Conservation (phyloP, 208 protist species). For the Acanthamoeba healyi region DNA sequence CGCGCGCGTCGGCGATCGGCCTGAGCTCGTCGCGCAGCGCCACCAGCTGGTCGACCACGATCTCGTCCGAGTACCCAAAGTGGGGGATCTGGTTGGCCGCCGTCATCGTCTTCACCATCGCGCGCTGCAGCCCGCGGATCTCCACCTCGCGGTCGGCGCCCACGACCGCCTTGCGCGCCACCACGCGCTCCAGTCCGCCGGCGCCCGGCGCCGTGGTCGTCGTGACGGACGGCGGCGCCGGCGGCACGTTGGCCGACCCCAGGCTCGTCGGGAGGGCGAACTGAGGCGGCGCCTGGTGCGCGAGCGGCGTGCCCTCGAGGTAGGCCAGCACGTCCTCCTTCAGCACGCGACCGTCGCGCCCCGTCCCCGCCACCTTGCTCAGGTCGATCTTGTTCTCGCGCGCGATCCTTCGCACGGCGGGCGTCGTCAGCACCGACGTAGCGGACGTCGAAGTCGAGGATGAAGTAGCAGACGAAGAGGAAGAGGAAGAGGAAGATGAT, state of each 20-base stretch:
- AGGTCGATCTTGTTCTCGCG: slow-evolving; percentile 93
- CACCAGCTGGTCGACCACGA: slow-evolving; percentile 92
- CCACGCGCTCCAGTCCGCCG: not conserved
- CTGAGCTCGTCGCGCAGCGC: slow-evolving; percentile 81
- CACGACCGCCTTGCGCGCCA: not conserved
- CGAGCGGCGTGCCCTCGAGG: slow-evolving; percentile 36
- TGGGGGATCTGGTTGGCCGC: slow-evolving; percentile 92
- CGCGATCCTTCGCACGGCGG: slow-evolving; percentile 94
- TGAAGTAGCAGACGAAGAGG: not conserved
- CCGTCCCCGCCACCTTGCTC: slow-evolving; percentile 68
- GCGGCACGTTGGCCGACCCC: slow-evolving; percentile 55
- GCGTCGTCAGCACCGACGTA: slow-evolving; percentile 93
- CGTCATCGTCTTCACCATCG: slow-evolving; percentile 96
- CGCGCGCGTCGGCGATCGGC: slow-evolving; percentile 82
- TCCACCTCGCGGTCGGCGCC: not conserved
- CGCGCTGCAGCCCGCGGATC: slow-evolving; percentile 78
- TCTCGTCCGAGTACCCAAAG: slow-evolving; percentile 95
- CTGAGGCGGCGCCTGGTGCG: not conserved
- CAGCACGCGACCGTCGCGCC: slow-evolving; percentile 92
- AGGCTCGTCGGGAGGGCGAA: not conserved
- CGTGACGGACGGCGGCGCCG: not conserved
- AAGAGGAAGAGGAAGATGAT: not conserved
- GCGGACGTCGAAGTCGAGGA: not conserved
- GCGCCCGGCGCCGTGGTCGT: too few species aligned
- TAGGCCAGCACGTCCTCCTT: slow-evolving; percentile 93